These are phyloP conservation scores for Castanea mollissima DNA, from an alignment of 306 rosid species.

Conservation along the genomic window DNA sequence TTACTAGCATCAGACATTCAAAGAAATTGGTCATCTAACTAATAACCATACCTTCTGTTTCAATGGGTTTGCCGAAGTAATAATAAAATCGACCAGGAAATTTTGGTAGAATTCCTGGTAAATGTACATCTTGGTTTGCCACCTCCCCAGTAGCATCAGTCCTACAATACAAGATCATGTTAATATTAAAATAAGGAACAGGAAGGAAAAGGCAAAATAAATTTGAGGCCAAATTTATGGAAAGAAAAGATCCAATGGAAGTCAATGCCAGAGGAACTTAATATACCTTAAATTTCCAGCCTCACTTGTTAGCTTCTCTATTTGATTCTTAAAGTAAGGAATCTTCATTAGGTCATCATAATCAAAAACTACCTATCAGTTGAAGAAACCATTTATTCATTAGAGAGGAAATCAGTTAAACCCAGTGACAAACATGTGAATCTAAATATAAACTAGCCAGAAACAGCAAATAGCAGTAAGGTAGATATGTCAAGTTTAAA, in stretches of 20 bases:
- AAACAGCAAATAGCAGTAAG: not conserved
- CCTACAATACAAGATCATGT: slow-evolving; percentile 36
- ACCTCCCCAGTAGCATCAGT: slow-evolving; percentile 54
- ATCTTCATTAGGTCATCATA: slow-evolving; percentile 78
- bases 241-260: not conserved
- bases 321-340: slow-evolving; percentile 51
- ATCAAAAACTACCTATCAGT: slow-evolving; percentile 66
- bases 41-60: slow-evolving; percentile 60
- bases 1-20: slow-evolving; percentile 8
- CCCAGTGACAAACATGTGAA: not conserved
- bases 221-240: not conserved
- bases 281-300: slow-evolving; percentile 53
- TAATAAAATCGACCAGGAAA: slow-evolving; percentile 83
- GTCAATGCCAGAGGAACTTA: slow-evolving; percentile 15
- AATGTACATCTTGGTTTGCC: slow-evolving; percentile 66
- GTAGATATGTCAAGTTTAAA: not conserved
- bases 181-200: not conserved
- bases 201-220: not conserved
- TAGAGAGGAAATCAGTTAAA: not conserved
- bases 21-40: not conserved
- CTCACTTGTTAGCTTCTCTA: slow-evolving; percentile 55
- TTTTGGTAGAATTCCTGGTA: slow-evolving; percentile 74
- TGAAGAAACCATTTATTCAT: slow-evolving; percentile 16
- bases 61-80: slow-evolving; percentile 81
- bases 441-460: not conserved